A percentile compares a stretch with the other conserved stretches of the same genome.
Conservation (phyloP, 495 filamentous ascomycete genomes). For the Penicillium diatomitis region DNA sequence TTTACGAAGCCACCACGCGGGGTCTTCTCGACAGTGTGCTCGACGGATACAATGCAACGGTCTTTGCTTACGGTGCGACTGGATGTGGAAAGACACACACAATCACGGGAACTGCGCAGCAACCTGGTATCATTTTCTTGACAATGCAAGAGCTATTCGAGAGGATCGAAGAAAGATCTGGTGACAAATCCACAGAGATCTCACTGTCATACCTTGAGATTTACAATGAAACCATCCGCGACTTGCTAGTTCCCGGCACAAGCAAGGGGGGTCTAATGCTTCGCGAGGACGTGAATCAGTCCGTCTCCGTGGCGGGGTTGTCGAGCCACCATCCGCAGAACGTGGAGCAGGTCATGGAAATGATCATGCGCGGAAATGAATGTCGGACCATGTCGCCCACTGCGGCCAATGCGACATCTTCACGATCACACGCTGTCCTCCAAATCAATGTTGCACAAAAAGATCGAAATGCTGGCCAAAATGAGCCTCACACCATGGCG, state of each 20-base stretch:
- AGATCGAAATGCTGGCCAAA: slow-evolving; percentile 85
- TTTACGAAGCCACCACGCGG: slow-evolving; percentile 92
- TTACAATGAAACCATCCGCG: slow-evolving; percentile 98
- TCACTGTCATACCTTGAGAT: slow-evolving; percentile 96
- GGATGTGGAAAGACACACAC: slow-evolving; percentile 98
- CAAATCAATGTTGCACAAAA: slow-evolving; percentile 95
- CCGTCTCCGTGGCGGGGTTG: slow-evolving; percentile 84
- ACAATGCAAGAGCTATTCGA: slow-evolving; percentile 98
- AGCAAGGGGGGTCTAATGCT: slow-evolving; percentile 86
- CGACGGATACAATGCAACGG: slow-evolving; percentile 97
- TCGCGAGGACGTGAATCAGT: slow-evolving; percentile 88
- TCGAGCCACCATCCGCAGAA: slow-evolving; percentile 83
- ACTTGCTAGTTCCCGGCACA: slow-evolving; percentile 78
- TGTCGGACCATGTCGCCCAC: slow-evolving; percentile 94
- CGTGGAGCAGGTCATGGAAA: slow-evolving; percentile 96
- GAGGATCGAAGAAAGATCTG: slow-evolving; percentile 73
- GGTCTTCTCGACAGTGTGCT: slow-evolving; percentile 85
- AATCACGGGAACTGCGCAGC: slow-evolving; percentile 87
- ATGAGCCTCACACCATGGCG: slow-evolving; percentile 95
- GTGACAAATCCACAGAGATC: slow-evolving; percentile 82
- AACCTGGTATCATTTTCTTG: slow-evolving; percentile 95
- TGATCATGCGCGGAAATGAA: slow-evolving; percentile 94
- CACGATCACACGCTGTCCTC: slow-evolving; percentile 94
- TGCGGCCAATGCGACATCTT: slow-evolving; percentile 95
- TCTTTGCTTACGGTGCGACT: slow-evolving; percentile 97